These are phyloP conservation scores for Lippia alba DNA, from an alignment of 305 asterid genomes.

Conservation along the genomic window DNA sequence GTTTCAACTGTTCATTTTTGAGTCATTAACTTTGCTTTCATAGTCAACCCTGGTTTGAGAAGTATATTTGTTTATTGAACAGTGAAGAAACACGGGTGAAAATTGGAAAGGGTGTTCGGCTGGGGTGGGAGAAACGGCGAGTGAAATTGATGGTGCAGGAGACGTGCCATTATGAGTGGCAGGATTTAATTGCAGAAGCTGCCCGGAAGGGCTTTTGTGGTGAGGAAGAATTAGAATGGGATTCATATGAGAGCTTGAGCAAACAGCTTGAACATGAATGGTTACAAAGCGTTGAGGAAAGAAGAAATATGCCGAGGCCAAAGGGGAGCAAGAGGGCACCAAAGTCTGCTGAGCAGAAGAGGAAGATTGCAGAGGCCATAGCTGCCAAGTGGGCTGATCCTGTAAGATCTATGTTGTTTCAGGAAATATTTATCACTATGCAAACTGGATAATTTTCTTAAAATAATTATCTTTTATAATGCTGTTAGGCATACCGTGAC, in stretches of 20 bases:
- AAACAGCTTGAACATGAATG: constrained; percentile 63
- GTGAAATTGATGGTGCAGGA: constrained; percentile 62
- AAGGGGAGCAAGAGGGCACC: constrained; percentile 74
- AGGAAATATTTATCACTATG: background rate
- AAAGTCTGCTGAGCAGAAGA: constrained; percentile 71
- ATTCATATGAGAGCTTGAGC: constrained; percentile 52
- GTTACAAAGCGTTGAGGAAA: constrained; percentile 58
- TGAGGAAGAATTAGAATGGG: constrained; percentile 72
- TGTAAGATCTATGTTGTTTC: constrained; percentile 44
- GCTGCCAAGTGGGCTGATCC: constrained; percentile 86
- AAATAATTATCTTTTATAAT: background rate
- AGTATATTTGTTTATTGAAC: constrained; percentile 14
- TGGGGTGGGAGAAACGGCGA: constrained; percentile 74
- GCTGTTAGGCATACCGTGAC: constrained; percentile 46
- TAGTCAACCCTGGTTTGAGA: background rate
- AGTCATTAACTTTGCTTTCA: background rate
- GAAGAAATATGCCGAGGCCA: constrained; percentile 45
- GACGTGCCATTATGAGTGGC: constrained; percentile 64
- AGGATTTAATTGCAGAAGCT: constrained; percentile 63
- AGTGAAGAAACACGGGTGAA: constrained; percentile 67
- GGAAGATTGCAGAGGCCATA: constrained; percentile 72
- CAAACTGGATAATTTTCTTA: background rate
- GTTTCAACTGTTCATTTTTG: constrained; percentile 19
- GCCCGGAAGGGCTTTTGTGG: constrained; percentile 59
- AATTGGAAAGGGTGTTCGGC: constrained; percentile 71